Base-by-base conservation (phyloP, 139 green algal species). In the Micromonas commoda region DNA sequence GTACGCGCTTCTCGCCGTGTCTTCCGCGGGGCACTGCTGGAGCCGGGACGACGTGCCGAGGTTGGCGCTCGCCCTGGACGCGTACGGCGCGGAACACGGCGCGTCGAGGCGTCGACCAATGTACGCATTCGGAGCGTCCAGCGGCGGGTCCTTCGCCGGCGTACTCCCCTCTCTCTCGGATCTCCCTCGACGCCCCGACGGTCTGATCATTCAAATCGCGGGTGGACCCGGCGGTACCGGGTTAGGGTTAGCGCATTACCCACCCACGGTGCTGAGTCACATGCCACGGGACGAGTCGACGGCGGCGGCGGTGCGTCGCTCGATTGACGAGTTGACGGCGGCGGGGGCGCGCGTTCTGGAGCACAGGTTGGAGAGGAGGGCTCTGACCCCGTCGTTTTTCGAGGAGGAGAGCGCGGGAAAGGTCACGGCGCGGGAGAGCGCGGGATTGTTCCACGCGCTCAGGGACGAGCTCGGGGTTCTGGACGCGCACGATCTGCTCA, bases 81-180 rank as follows among this genome's bases (percentile, higher is more conserved):
- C 4, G 1, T 73, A 60, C 28, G n/a, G 24, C 2, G 54, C n/a
- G 28, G 28, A 65, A 65, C 24, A 65, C 2, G 54, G 54, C 32
- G 66, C 66, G 31, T 1, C 31, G 32, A 73, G 28, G 29, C 33
- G 53, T 31, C 9, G 52, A 35, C 31, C 32, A 16, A 6, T 73
- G 29, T 73, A 73, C 32, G 66, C 66, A 1, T 73, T 73, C 31
- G 66, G 66, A 1, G 66, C 66, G 20, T 73, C 66, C 33, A 73
- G 66, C 2, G 66, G 66, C 1, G 66, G 66, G 9, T 54, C 66
- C 33, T 73, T 73, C 66, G 66, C 53, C 0, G 24, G 20, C 9
- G 9, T 34, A 20, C 53, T 73, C 23, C 66, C 66, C 16, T 21
- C 19, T 5, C 31, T 68, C 9, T 35, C 9, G 61, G n/a, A 31